Evolutionary conservation across 2,329 filamentous ascomycete species (phyloP).

Genomic region (Scolecobasidium constrictum): DNA sequence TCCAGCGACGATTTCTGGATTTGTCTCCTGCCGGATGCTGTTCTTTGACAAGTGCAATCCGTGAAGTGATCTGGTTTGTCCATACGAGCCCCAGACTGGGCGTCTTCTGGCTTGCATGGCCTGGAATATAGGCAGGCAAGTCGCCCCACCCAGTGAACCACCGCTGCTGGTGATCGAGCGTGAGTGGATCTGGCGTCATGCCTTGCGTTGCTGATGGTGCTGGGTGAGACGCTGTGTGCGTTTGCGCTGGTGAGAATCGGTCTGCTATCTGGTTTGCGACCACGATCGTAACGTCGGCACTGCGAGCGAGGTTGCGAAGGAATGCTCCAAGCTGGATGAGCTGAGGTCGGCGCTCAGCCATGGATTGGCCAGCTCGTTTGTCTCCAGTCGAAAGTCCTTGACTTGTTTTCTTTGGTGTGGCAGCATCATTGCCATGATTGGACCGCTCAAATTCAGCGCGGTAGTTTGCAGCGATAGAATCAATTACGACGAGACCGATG

Average conservation of each 20-base stretch:
- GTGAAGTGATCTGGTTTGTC: slow-evolving; percentile 77
- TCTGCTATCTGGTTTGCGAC: slow-evolving; percentile 95
- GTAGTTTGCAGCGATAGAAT: slow-evolving; percentile 93
- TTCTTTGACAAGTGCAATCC: slow-evolving; percentile 67
- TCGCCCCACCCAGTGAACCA: slow-evolving; percentile 97
- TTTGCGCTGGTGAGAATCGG: slow-evolving; percentile 45
- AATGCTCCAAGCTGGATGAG: slow-evolving; percentile 66
- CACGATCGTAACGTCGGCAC: slow-evolving; percentile 69
- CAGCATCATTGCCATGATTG: slow-evolving; percentile 25
- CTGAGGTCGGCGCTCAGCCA: slow-evolving; percentile 67
- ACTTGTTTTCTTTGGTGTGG: not conserved
- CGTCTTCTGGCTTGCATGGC: slow-evolving; percentile 50
- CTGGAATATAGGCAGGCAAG: slow-evolving; percentile 22
- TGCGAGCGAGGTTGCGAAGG: slow-evolving; percentile 64
- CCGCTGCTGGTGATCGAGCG: slow-evolving; percentile 78
- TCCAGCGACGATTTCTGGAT: slow-evolving; percentile 40
- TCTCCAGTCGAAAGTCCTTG: not conserved
- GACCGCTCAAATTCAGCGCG: slow-evolving; percentile 73
- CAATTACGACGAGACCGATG: slow-evolving; percentile 73
- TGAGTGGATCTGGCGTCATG: slow-evolving; percentile 46
- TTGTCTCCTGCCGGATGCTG: slow-evolving; percentile 22
- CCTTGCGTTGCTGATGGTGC: slow-evolving; percentile 19
- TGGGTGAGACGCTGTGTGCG: slow-evolving; percentile 11
- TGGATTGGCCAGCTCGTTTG: slow-evolving; percentile 16
- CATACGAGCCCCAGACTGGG: slow-evolving; percentile 81